Percentiles rank a stretch among this genome's conserved stretches.
Evolutionary conservation across 169 alveolate species (phyloP).

Genomic region (Cryptosporidium sp.): DNA sequence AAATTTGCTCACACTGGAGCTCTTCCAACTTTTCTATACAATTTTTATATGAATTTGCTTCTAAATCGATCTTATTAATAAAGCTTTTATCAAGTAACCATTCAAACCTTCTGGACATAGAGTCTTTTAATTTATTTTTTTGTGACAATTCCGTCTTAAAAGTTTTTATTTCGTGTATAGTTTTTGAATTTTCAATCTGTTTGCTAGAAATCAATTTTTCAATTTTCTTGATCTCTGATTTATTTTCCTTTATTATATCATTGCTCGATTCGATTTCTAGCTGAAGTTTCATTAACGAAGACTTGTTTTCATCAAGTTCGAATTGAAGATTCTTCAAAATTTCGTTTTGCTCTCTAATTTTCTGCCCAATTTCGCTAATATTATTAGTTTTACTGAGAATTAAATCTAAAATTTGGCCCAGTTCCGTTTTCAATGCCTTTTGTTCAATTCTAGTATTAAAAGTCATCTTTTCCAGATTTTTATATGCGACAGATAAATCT

Average conservation of each 20-base stretch:
- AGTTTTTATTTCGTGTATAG: slow-evolving; percentile 80
- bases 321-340: slow-evolving; percentile 77
- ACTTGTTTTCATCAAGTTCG: slow-evolving; percentile 76
- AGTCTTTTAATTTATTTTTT: slow-evolving; percentile 76
- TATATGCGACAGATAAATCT: slow-evolving; percentile 69
- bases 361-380: slow-evolving; percentile 69
- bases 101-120: slow-evolving; percentile 36
- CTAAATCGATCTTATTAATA: slow-evolving; percentile 79
- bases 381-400: slow-evolving; percentile 61
- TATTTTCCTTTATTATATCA: slow-evolving; percentile 78
- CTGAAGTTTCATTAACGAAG: slow-evolving; percentile 74
- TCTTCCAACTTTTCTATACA: slow-evolving; percentile 83
- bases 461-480: slow-evolving; percentile 69
- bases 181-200: slow-evolving; percentile 80
- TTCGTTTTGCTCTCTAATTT: slow-evolving; percentile 71
- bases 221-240: slow-evolving; percentile 77
- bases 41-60: slow-evolving; percentile 79
- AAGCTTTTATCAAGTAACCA: slow-evolving; percentile 29
- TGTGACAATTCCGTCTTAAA: slow-evolving; percentile 80
- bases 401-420: slow-evolving; percentile 74
- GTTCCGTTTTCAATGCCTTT: slow-evolving; percentile 62
- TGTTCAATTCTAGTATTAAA: slow-evolving; percentile 75
- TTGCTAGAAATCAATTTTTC: slow-evolving; percentile 79
- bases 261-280: slow-evolving; percentile 79
- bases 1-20: slow-evolving; percentile 85